Percentiles rank a stretch among this genome's conserved stretches.
phyloP scores from a whole-genome alignment of 768 basidiomycete genomes.

The Mycena filopes region DNA sequence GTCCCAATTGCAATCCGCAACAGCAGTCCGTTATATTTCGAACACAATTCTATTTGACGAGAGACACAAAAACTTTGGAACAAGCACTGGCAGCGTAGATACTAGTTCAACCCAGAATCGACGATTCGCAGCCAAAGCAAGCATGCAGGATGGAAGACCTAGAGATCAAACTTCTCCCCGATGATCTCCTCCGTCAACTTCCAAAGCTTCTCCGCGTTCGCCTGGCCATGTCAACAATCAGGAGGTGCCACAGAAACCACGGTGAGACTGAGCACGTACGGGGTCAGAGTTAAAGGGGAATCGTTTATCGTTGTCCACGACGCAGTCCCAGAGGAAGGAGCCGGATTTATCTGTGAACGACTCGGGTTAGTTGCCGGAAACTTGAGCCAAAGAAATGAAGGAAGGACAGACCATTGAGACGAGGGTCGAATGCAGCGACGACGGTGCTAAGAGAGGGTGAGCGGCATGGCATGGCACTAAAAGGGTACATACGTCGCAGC shows the following conservation, averaged over 20 bases:
- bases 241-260: neutral
- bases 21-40: too few relatives aligned
- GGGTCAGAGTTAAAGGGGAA: conserved; percentile 4
- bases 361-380: too few relatives aligned
- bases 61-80: too few relatives aligned
- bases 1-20: too few relatives aligned
- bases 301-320: neutral
- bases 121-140: too few relatives aligned
- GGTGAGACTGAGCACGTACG: neutral
- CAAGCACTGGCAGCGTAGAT: too few relatives aligned
- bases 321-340: conserved; percentile 1
- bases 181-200: conserved; percentile 5
- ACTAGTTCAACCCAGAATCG: too few relatives aligned
- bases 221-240: neutral
- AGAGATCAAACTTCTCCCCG: conserved; percentile 7
- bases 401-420: neutral
- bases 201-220: conserved; percentile 4
- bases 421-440: conserved; percentile 14
- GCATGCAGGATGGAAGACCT: too few relatives aligned
- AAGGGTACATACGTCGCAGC: conserved; percentile 2
- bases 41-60: too few relatives aligned
- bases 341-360: conserved; percentile 8
- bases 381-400: neutral
- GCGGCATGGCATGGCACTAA: neutral
- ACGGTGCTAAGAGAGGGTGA: neutral